Evolutionary conservation across 768 basidiomycete species (phyloP), one percentile per base, ranked within the genome.

Genomic region (Aureoboletus auriporus): DNA sequence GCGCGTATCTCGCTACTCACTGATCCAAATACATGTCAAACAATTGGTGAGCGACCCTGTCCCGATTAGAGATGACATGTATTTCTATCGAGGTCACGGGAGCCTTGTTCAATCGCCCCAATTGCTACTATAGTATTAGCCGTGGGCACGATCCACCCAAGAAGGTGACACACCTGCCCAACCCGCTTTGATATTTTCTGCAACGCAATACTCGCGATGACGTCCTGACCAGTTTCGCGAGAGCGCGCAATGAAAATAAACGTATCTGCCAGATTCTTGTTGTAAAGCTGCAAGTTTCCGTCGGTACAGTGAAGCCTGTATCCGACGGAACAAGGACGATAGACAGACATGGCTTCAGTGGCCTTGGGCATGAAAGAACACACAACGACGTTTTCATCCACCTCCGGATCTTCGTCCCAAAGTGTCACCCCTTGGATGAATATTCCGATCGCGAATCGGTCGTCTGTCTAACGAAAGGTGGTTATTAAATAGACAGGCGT

Each of bases 21-120:
- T 82, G 79, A 31, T 84, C 79, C 57, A 82, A 80, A 67, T 82
- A 81, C 30, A 84, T 59, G 58, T 86, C 84, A 53, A 86, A 85
- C 0, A 81, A 59, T 63, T 83, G 81, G 56, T 84, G 82, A 0
- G 82, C 79, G 3, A 83, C 68, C 9, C 80, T 75, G 60, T 85
- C 83, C 11, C 83, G 69, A 57, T 84, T 84, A 0, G 84, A 85
- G 9, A 85, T 76, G 5, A 86, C 84, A 58, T 85, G 84, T 8
- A 85, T 71, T 52, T 86, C 84, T 33, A 84, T 73, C 6, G 70
- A 71, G 10, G 66, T 65, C 0, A 83, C 72, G 0, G 80, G 75
- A 0, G 75, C 67, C 33, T 77, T 74, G 41, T 77, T 71, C 23
- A 86, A 59, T 35, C 79, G 67, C 5, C 84, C 84, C 10, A 82